phyloP scores from a whole-genome alignment of 345 rosid genomes.

The Rhodomyrtus tomentosa region DNA sequence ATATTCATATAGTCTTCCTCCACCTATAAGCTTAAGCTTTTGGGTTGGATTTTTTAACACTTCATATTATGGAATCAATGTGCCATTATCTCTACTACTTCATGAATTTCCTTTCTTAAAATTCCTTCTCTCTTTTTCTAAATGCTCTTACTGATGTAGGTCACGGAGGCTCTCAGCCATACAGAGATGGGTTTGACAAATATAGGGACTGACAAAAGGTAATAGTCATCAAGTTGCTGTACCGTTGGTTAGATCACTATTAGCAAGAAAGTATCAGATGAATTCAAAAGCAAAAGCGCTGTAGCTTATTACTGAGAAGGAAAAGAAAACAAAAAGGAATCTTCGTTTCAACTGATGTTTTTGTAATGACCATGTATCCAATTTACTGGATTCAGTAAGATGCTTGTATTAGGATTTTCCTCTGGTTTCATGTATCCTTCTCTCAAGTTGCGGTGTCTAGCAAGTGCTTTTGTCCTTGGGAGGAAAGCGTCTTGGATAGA shows the following conservation, averaged over 20 bases:
- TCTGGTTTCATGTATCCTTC: neutral
- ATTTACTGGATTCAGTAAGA: neutral
- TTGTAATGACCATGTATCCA: neutral
- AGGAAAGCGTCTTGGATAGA: neutral
- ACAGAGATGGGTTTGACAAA: slow-evolving; percentile 23
- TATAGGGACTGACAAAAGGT: slow-evolving; percentile 47
- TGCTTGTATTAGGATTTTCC: neutral
- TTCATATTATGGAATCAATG: neutral
- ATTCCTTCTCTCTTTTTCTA: neutral
- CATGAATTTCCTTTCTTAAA: neutral
- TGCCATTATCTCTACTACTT: neutral
- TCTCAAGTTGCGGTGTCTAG: neutral
- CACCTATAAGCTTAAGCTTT: no score
- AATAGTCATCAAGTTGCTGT: neutral
- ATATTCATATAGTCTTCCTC: no score
- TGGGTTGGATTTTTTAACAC: no score
- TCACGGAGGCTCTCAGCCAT: slow-evolving; percentile 46
- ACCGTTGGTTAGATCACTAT: neutral
- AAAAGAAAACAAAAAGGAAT: neutral
- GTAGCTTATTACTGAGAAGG: neutral
- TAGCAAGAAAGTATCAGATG: neutral
- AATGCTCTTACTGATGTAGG: slow-evolving; percentile 26
- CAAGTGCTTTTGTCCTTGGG: neutral
- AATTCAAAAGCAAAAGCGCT: neutral
- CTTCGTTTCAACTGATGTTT: neutral